Evolutionary conservation across 768 basidiomycete species (phyloP).

Genomic region (Boletus pseudopeckii): DNA sequence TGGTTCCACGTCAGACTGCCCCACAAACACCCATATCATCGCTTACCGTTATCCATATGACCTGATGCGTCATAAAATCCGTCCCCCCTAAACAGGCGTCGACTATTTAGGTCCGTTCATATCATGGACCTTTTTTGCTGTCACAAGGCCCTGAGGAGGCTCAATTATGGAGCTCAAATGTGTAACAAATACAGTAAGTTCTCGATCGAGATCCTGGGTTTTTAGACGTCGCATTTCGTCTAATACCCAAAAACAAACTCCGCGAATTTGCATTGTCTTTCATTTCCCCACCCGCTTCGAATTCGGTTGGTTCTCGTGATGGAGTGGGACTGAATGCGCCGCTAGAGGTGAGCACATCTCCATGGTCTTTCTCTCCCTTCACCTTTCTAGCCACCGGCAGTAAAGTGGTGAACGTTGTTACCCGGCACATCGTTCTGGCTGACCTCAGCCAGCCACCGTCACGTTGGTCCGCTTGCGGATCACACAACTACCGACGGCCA

Average conservation of each 20-base stretch:
- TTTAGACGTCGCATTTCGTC: neutral
- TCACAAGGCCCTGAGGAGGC: neutral
- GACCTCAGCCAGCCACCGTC: neutral
- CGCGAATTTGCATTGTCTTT: neutral
- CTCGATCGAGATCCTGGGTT: conserved; percentile 1
- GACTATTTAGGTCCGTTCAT: neutral
- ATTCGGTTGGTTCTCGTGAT: neutral
- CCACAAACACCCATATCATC: neutral
- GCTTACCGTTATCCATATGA: neutral
- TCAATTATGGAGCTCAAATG: neutral
- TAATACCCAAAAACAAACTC: neutral
- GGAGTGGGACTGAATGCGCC: neutral
- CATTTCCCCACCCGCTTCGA: neutral
- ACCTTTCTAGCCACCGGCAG: neutral
- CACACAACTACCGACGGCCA: neutral
- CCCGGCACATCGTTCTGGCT: neutral
- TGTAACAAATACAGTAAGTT: neutral
- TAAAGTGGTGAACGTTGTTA: neutral
- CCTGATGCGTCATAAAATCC: neutral
- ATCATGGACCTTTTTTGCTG: neutral
- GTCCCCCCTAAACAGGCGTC: neutral
- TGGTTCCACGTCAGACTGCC: neutral
- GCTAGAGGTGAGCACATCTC: neutral
- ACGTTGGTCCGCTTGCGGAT: neutral
- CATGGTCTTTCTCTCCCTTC: neutral